Evolutionary conservation across 2,329 filamentous ascomycete genomes (phyloP).

Genomic region (Fusarium sp.): DNA sequence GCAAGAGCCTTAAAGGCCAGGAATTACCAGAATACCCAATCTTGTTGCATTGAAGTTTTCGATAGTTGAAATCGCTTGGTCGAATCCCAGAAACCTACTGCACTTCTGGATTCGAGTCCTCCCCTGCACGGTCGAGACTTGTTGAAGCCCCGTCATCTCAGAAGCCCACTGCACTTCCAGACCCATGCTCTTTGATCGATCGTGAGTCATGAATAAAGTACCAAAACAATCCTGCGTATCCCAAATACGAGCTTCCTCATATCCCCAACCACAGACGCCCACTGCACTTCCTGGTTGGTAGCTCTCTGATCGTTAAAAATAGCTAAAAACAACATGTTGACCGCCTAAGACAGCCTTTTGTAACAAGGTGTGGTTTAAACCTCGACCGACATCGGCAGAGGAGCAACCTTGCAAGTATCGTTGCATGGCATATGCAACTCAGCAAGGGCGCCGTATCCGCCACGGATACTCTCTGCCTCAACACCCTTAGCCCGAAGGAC

Average conservation of each 20-base stretch:
- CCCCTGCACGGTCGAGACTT: slow-evolving; percentile 1
- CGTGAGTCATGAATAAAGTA: slow-evolving; percentile 17
- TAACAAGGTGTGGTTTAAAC: slow-evolving; percentile 15
- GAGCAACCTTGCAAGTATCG: slow-evolving; percentile 39
- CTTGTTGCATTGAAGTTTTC: slow-evolving; percentile 8
- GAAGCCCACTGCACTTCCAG: slow-evolving; percentile 31
- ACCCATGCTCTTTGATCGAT: slow-evolving; percentile 4
- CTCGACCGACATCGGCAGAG: slow-evolving; percentile 38
- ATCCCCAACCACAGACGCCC: slow-evolving; percentile 30
- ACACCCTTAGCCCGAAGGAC: slow-evolving; percentile 64
- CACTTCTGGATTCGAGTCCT: slow-evolving; percentile 29
- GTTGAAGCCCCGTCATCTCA: slow-evolving; percentile 35
- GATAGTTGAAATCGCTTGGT: slow-evolving; percentile 17
- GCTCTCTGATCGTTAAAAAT: too few species aligned
- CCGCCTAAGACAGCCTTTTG: not conserved
- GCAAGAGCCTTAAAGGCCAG: not conserved
- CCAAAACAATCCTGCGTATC: not conserved
- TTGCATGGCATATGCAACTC: slow-evolving; percentile 44
- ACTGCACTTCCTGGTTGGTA: slow-evolving; percentile 39
- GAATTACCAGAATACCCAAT: not conserved
- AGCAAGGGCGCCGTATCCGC: slow-evolving; percentile 51
- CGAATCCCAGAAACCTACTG: slow-evolving; percentile 43
- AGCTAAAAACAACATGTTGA: not conserved
- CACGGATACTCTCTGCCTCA: slow-evolving; percentile 59
- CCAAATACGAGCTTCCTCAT: not conserved